These are phyloP conservation scores for Penicillium canariense DNA, from an alignment of 495 filamentous ascomycete genomes.

Conservation along the genomic window DNA sequence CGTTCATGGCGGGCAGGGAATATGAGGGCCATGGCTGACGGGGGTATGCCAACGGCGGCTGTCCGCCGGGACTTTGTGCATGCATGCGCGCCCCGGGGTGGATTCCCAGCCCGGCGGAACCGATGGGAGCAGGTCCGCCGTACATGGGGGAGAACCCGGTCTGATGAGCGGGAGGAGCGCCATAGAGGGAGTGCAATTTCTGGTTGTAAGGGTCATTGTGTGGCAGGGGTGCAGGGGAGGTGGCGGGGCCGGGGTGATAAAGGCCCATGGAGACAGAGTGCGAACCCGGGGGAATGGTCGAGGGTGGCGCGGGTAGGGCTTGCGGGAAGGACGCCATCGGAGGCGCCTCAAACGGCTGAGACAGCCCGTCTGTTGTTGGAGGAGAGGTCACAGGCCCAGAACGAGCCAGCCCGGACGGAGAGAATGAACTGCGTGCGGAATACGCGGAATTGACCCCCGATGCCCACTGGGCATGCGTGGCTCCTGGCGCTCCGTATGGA, in stretches of 20 bases:
- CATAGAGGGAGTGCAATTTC: constrained; percentile 57
- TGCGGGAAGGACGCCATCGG: constrained; percentile 56
- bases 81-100: constrained; percentile 55
- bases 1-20: constrained; percentile 57
- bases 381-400: constrained; percentile 50
- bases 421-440: constrained; percentile 51
- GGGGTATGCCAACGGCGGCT: constrained; percentile 45
- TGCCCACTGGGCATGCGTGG: constrained; percentile 37
- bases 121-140: constrained; percentile 55
- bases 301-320: constrained; percentile 46
- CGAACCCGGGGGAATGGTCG: constrained; percentile 25
- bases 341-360: constrained; percentile 59
- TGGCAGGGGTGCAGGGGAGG: constrained; percentile 60
- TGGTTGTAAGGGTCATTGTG: constrained; percentile 61
- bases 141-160: constrained; percentile 53
- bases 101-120: constrained; percentile 59
- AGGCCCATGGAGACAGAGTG: constrained; percentile 22
- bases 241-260: constrained; percentile 47
- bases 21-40: constrained; percentile 57
- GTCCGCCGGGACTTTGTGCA: constrained; percentile 48
- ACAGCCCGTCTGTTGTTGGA: constrained; percentile 44
- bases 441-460: constrained; percentile 39
- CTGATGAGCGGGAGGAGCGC: constrained; percentile 55
- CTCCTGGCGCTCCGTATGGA: constrained; percentile 47
- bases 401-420: constrained; percentile 51